Percentiles rank a stretch among this genome's conserved stretches.
Evolutionary conservation across 192 early-diverging fungal species (phyloP).

Genomic region (Bifiguratus adelaidae): DNA sequence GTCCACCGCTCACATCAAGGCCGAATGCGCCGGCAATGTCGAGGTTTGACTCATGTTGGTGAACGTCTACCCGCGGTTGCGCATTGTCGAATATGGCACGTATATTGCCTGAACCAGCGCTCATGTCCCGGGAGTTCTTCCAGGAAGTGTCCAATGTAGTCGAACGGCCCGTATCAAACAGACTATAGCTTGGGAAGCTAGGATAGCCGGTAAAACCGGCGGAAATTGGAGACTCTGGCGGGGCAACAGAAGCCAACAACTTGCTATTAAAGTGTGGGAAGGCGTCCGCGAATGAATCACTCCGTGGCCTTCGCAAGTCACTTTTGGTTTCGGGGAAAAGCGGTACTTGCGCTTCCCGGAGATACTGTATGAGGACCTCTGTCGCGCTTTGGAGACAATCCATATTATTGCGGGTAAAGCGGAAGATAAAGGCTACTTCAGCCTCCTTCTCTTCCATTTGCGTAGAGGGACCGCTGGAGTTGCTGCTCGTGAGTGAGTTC

Average conservation of each 20-base stretch:
- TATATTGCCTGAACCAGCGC: neutral
- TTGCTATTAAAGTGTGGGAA: constrained; percentile 52
- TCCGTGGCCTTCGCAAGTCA: constrained; percentile 22
- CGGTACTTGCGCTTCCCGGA: constrained; percentile 8
- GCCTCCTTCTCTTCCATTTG: neutral
- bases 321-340: constrained; percentile 16
- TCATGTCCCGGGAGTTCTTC: constrained; percentile 6
- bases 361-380: constrained; percentile 13
- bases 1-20: no score
- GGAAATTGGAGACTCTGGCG: neutral
- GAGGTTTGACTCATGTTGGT: no score
- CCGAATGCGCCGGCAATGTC: no score
- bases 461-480: constrained; percentile 1
- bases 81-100: constrained; percentile 6
- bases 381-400: constrained; percentile 19
- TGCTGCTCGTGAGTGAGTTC: neutral
- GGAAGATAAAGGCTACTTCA: constrained; percentile 21
- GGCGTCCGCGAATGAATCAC: constrained; percentile 34
- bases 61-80: no score
- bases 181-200: constrained; percentile 6
- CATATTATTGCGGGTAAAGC: constrained; percentile 19
- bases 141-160: constrained; percentile 9
- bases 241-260: constrained; percentile 25
- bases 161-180: constrained; percentile 2
- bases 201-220: neutral